Conservation (phyloP, 2,329 filamentous ascomycete genomes). For the Nannizziopsis arthrosporioides region DNA sequence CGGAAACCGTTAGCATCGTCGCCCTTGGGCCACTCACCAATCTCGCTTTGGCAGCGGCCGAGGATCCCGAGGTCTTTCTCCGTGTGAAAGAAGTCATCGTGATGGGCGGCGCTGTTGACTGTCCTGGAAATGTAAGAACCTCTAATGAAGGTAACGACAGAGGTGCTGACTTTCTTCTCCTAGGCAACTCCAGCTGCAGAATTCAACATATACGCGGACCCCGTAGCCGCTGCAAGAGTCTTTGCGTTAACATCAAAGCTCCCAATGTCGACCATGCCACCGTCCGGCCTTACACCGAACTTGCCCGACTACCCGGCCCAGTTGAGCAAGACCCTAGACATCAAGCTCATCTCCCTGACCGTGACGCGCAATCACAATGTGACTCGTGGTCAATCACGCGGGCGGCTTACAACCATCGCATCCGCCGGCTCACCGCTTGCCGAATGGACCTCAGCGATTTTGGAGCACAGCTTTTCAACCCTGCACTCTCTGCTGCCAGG, state of each 20-base stretch:
- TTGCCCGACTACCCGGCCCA: conserved; percentile 52
- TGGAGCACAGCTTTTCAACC: conserved; percentile 58
- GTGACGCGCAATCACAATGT: conserved; percentile 62
- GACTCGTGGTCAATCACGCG: conserved; percentile 47
- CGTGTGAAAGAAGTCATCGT: conserved; percentile 82
- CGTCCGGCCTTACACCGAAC: conserved; percentile 29
- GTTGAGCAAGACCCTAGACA: conserved; percentile 51
- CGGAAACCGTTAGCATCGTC: conserved; percentile 77
- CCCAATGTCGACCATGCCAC: conserved; percentile 71
- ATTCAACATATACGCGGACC: conserved; percentile 91
- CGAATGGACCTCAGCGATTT: conserved; percentile 60
- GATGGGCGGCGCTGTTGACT: conserved; percentile 80
- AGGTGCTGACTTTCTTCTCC: neutral
- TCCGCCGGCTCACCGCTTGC: conserved; percentile 59
- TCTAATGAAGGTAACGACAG: neutral
- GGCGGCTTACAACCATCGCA: conserved; percentile 45
- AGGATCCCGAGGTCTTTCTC: conserved; percentile 81
- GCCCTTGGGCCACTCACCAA: conserved; percentile 91
- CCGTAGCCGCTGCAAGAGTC: conserved; percentile 62
- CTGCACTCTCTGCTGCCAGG: conserved; percentile 52
- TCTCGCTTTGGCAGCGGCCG: conserved; percentile 72
- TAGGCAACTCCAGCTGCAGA: conserved; percentile 65
- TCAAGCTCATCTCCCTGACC: conserved; percentile 65
- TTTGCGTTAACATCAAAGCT: conserved; percentile 63
- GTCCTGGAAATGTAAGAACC: conserved; percentile 61